Conservation (phyloP, 176 grass and related monocot species). For the Oryza meyeriana region DNA sequence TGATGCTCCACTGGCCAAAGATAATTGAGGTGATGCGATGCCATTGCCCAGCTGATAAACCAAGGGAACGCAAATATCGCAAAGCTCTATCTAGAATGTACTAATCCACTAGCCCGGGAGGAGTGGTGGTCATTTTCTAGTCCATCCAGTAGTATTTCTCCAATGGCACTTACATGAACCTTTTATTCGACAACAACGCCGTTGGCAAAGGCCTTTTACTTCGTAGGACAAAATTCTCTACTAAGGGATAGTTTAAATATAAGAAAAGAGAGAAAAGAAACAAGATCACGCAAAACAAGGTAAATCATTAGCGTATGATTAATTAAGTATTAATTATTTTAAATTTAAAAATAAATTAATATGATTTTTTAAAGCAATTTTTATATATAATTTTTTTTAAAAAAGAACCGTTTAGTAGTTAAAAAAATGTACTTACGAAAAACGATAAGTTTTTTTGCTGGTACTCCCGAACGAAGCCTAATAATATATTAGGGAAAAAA, state of each 20-base stretch:
- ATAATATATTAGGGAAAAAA: not conserved
- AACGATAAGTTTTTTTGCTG: no score
- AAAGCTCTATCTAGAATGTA: slow-evolving; percentile 3
- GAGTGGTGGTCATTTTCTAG: slow-evolving; percentile 20
- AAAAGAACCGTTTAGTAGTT: no score
- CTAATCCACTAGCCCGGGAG: not conserved
- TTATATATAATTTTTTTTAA: no score
- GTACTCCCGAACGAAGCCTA: no score
- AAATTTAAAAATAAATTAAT: no score
- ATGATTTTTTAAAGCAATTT: no score
- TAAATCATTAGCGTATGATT: no score
- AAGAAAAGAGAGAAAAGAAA: no score
- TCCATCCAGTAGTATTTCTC: not conserved
- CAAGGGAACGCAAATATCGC: slow-evolving; percentile 1
- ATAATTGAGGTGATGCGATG: slow-evolving; percentile 14
- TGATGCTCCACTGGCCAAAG: not conserved
- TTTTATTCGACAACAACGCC: slow-evolving; percentile 1
- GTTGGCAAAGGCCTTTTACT: not conserved
- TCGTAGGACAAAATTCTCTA: not conserved
- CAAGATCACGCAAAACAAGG: no score
- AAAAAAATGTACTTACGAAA: no score
- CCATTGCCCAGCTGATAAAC: not conserved
- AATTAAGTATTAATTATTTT: no score
- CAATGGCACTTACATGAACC: not conserved
- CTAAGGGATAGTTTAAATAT: no score